Conservation (phyloP, 371 early-diverging fungal genomes). For the Haplosporangium sp. region DNA sequence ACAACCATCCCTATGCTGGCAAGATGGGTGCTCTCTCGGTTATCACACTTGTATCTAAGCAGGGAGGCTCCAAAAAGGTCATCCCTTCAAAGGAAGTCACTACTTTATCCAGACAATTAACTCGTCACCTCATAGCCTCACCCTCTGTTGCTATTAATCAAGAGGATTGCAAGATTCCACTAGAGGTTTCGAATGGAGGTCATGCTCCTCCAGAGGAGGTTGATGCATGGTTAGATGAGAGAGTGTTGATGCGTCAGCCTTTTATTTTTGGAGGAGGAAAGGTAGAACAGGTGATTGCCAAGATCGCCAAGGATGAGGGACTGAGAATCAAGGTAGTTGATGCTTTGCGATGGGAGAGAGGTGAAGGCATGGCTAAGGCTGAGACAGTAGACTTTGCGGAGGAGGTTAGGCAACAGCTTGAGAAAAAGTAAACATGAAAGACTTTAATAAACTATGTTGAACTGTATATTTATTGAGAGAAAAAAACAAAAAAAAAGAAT, state of each 20-base stretch:
- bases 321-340: conserved; percentile 64
- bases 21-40: conserved; percentile 81
- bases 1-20: conserved; percentile 60
- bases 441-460: not conserved
- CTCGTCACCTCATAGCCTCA: conserved; percentile 86
- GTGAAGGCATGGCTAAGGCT: conserved; percentile 87
- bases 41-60: conserved; percentile 59
- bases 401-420: conserved; percentile 71
- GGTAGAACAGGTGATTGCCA: conserved; percentile 69
- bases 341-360: conserved; percentile 85
- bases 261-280: conserved; percentile 86
- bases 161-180: conserved; percentile 54
- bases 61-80: conserved; percentile 53
- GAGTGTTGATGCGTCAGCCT: conserved; percentile 77
- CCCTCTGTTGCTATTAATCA: conserved; percentile 67
- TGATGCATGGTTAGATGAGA: conserved; percentile 65
- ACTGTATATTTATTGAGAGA: not conserved
- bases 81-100: conserved; percentile 54
- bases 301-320: conserved; percentile 58
- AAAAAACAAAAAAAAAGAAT: conserved; percentile 8
- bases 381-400: conserved; percentile 78
- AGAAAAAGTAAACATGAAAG: conserved; percentile 30
- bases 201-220: conserved; percentile 64
- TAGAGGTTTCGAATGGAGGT: conserved; percentile 46
- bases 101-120: conserved; percentile 74